Evolutionary conservation across 192 early-diverging fungal species (phyloP).

Genomic region (Coemansia sp.): DNA sequence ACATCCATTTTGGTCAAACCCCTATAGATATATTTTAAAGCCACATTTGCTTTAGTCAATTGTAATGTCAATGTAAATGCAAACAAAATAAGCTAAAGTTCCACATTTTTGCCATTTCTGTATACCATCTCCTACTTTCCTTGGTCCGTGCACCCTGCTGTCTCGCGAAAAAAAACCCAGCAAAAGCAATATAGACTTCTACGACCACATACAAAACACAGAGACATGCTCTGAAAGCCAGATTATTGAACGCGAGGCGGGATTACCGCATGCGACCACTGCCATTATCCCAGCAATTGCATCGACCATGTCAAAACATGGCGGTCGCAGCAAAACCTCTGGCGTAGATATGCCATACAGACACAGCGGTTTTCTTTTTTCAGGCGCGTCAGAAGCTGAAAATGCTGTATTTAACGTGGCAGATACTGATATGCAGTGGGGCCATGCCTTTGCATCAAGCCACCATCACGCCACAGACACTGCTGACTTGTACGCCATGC

Average conservation of each 20-base stretch:
- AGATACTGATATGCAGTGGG: constrained; percentile 20
- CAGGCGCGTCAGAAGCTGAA: not conserved
- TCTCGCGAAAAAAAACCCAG: not conserved
- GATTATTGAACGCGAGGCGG: constrained; percentile 12
- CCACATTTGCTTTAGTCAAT: not conserved
- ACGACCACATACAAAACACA: not conserved
- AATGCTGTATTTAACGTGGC: constrained; percentile 25
- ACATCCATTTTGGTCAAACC: not conserved
- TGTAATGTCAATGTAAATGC: not conserved
- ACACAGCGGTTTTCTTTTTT: not conserved
- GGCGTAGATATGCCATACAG: not conserved
- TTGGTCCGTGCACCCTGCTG: not conserved
- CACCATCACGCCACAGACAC: constrained; percentile 48
- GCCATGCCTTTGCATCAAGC: constrained; percentile 46
- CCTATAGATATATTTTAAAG: not conserved
- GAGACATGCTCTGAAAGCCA: not conserved
- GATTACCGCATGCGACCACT: not conserved
- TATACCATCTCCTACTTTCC: not conserved
- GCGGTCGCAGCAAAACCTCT: no score
- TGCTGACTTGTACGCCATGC: constrained; percentile 49
- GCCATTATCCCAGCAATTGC: not conserved
- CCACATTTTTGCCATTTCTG: not conserved
- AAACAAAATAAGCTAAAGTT: not conserved
- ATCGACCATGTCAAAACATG: not conserved
- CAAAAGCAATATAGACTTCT: constrained; percentile 3